A percentile compares a stretch with the other conserved stretches of the same genome.
These are phyloP conservation scores for Nigrospora osmanthi DNA, from an alignment of 2,329 filamentous ascomycete species.

Conservation along the genomic window DNA sequence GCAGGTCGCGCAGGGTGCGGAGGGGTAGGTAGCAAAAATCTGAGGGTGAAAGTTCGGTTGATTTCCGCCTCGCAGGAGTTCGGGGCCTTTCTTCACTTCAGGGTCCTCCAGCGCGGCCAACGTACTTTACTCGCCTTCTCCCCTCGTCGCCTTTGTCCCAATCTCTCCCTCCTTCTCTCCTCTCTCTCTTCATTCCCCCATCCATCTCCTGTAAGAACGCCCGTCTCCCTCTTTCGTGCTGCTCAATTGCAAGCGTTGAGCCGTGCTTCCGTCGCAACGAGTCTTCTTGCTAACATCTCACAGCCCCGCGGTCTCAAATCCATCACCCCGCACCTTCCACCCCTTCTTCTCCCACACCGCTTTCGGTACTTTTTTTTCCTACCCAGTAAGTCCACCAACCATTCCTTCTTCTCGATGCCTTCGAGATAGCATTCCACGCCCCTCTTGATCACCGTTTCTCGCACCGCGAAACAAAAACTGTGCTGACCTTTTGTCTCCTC, in stretches of 20 bases:
- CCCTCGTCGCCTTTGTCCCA: conserved; percentile 8
- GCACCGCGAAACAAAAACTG: background rate
- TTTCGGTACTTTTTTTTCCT: conserved; percentile 1
- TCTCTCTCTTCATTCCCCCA: conserved; percentile 14
- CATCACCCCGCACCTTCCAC: no score
- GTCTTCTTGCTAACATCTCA: no score
- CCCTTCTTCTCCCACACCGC: no score
- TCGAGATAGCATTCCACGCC: background rate
- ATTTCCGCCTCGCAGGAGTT: no score
- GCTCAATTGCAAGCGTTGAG: no score
- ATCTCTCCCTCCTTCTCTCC: conserved; percentile 13
- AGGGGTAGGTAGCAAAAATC: no score
- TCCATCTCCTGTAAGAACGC: conserved; percentile 3
- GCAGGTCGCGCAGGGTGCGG: no score
- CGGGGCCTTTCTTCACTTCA: conserved; percentile 2
- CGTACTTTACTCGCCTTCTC: conserved; percentile 17
- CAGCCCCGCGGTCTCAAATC: no score
- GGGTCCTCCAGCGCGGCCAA: conserved; percentile 16
- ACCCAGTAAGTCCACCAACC: background rate
- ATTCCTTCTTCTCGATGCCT: background rate
- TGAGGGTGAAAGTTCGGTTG: no score
- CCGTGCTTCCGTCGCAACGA: no score
- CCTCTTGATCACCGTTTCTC: background rate
- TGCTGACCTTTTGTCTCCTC: conserved; percentile 4
- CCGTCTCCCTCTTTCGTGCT: background rate